Conservation (phyloP, 495 filamentous ascomycete species). For the Penicillium salamii region DNA sequence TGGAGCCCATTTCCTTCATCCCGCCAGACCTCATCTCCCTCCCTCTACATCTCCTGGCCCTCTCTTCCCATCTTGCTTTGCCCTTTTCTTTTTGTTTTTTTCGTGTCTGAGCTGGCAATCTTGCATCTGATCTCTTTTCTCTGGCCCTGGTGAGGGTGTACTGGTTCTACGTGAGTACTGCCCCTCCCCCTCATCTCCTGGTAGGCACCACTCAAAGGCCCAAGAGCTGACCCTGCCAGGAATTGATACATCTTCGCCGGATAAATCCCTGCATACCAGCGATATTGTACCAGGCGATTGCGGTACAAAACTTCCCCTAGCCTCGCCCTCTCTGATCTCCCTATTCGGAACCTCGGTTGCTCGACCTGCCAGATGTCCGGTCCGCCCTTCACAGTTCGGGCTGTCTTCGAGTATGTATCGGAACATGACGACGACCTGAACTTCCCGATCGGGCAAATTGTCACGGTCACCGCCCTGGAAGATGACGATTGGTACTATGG, state of each 20-base stretch:
- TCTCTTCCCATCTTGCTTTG: conserved; percentile 9
- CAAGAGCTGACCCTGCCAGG: conserved; percentile 18
- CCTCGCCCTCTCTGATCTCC: too few species aligned
- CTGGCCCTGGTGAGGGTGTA: conserved; percentile 7
- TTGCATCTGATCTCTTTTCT: background rate
- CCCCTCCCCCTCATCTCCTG: conserved; percentile 21
- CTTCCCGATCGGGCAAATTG: conserved; percentile 81
- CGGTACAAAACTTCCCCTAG: too few species aligned
- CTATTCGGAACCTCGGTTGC: conserved; percentile 17
- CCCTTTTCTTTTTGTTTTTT: background rate
- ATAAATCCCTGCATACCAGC: conserved; percentile 17
- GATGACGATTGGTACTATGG: conserved; percentile 95
- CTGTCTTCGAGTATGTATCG: conserved; percentile 89
- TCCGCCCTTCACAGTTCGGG: conserved; percentile 89
- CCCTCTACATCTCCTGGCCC: background rate
- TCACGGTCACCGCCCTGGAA: conserved; percentile 89
- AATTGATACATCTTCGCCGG: conserved; percentile 5
- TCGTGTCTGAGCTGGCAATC: too few species aligned
- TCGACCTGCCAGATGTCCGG: conserved; percentile 60
- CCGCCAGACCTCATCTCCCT: conserved; percentile 33
- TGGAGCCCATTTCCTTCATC: conserved; percentile 37
- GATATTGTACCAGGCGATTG: conserved; percentile 15
- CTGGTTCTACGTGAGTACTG: conserved; percentile 14
- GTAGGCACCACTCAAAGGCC: conserved; percentile 24
- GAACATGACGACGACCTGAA: conserved; percentile 90